Evolutionary conservation across 2,329 filamentous ascomycete species (phyloP).

Genomic region (Diaporthe longicolla): DNA sequence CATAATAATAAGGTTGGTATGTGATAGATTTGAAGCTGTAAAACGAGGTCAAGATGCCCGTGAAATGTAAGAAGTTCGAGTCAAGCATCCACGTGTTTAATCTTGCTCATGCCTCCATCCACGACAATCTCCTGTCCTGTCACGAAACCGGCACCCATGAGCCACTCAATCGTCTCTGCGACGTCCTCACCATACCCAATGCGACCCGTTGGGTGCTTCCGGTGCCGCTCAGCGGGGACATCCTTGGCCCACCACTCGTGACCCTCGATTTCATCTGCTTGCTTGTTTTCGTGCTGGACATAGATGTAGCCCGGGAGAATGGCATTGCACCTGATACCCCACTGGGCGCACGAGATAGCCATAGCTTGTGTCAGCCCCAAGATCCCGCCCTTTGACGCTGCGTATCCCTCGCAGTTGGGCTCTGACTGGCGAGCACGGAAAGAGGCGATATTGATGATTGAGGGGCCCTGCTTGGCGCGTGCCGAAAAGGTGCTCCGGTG

Average conservation of each 20-base stretch:
- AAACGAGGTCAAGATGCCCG: neutral
- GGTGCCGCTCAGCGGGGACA: conserved; percentile 55
- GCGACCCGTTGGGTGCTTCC: conserved; percentile 59
- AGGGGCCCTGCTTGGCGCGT: conserved; percentile 43
- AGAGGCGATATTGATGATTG: conserved; percentile 61
- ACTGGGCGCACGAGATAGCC: conserved; percentile 51
- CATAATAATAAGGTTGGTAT: neutral
- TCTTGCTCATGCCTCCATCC: conserved; percentile 49
- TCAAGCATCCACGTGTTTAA: conserved; percentile 45
- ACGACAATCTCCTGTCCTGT: conserved; percentile 49
- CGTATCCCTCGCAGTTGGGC: conserved; percentile 64
- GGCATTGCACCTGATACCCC: conserved; percentile 55
- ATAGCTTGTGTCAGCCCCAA: conserved; percentile 55
- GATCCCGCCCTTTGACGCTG: conserved; percentile 55
- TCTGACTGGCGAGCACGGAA: conserved; percentile 62
- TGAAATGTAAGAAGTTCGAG: neutral
- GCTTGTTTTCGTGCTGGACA: conserved; percentile 60
- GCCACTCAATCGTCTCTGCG: conserved; percentile 58
- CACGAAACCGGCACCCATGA: conserved; percentile 49
- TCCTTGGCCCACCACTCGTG: conserved; percentile 56
- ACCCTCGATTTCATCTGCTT: conserved; percentile 57
- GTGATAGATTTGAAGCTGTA: neutral
- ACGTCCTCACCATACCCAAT: conserved; percentile 61
- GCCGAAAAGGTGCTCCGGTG: conserved; percentile 15
- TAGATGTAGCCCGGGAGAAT: conserved; percentile 62